phyloP scores from a whole-genome alignment of 1,284 basidiomycete genomes.

The Ceratobasidium sp. region DNA sequence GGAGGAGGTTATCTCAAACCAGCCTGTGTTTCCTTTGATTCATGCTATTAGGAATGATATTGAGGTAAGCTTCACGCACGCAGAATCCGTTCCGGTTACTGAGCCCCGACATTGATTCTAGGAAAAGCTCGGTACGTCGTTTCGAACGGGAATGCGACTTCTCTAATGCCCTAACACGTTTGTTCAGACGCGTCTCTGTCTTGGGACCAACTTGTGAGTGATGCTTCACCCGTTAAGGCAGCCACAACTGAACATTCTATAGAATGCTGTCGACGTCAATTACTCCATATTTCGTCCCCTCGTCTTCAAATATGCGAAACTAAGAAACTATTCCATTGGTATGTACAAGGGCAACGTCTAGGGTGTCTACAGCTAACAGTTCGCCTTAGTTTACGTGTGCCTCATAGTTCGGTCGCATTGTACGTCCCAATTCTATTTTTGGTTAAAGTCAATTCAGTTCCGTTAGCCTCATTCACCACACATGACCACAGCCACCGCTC shows the following conservation, averaged over 20 bases:
- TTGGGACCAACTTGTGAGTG: conserved; percentile 84
- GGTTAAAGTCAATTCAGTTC: not conserved
- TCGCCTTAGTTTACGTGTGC: conserved; percentile 72
- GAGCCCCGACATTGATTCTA: conserved; percentile 53
- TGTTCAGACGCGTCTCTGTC: conserved; percentile 77
- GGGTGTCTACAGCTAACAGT: conserved; percentile 48
- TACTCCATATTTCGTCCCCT: conserved; percentile 85
- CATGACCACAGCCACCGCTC: conserved; percentile 16
- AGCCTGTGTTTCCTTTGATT: conserved; percentile 77
- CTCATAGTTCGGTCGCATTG: conserved; percentile 74
- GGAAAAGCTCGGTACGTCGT: conserved; percentile 67
- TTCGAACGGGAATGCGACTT: not conserved
- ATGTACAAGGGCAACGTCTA: conserved; percentile 54
- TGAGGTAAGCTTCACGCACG: conserved; percentile 62
- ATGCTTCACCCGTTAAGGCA: conserved; percentile 55
- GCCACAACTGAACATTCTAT: conserved; percentile 72
- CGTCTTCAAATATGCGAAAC: conserved; percentile 80
- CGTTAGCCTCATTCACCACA: conserved; percentile 4
- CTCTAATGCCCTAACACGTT: conserved; percentile 46
- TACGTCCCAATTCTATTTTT: conserved; percentile 30
- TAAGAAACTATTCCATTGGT: conserved; percentile 72
- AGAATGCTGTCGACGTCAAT: conserved; percentile 80
- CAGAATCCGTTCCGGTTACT: conserved; percentile 43
- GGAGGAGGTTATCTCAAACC: conserved; percentile 20
- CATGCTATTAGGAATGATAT: conserved; percentile 77